Evolutionary conservation across 768 basidiomycete species (phyloP).

Genomic region (Suillus weaverae): DNA sequence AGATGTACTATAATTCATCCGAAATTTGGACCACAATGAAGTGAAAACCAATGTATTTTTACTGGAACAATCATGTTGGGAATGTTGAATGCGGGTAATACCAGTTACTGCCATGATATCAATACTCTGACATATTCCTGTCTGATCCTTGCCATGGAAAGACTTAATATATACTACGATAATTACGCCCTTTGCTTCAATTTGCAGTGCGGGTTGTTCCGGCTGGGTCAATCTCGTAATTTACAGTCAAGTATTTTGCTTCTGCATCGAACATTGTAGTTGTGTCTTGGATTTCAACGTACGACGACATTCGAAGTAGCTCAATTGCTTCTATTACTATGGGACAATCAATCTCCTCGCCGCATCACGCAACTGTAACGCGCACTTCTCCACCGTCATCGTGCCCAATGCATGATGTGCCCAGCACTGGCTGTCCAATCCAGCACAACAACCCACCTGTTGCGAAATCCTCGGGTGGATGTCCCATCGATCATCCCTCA

Average conservation of each 20-base stretch:
- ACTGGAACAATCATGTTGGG: too few relatives aligned
- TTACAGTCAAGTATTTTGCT: neutral
- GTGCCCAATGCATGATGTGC: constrained; percentile 14
- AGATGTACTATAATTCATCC: too few relatives aligned
- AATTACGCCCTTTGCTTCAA: too few relatives aligned
- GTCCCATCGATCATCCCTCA: constrained; percentile 60
- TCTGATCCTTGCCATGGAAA: too few relatives aligned
- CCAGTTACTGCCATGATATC: too few relatives aligned
- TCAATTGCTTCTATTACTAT: constrained; percentile 1
- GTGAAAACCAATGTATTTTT: too few relatives aligned
- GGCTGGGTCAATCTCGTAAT: neutral
- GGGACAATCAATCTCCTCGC: constrained; percentile 17
- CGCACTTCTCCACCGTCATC: constrained; percentile 11
- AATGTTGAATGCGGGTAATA: too few relatives aligned
- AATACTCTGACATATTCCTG: too few relatives aligned
- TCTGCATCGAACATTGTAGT: neutral
- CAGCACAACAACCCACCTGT: constrained; percentile 33
- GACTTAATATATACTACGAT: too few relatives aligned
- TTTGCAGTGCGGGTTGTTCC: neutral
- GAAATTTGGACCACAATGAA: too few relatives aligned
- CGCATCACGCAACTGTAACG: constrained; percentile 13
- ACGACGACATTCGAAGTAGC: neutral
- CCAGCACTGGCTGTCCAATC: constrained; percentile 42
- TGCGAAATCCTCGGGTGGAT: constrained; percentile 42
- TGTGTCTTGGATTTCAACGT: neutral